Base-by-base conservation (phyloP, 2,329 filamentous ascomycete species). In the Pleurostoma richardsiae region DNA sequence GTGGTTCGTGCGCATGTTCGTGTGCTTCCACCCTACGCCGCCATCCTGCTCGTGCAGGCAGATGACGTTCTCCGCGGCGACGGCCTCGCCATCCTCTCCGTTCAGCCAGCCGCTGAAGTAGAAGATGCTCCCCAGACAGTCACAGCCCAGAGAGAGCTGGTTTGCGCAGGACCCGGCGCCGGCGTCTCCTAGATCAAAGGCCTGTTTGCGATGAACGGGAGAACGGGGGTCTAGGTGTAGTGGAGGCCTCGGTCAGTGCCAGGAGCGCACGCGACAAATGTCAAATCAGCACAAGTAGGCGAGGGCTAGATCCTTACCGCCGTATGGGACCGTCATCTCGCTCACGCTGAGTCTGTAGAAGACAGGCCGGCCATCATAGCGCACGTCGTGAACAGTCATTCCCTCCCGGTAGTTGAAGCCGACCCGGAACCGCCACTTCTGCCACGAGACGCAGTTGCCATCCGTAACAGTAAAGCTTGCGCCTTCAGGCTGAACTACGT, bases 41-140 rank as follows among this genome's bases (percentile, higher is more conserved):
- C 80, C 78, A 57, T 88, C 85, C 56, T 86, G 77, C 62, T 88
- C 85, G 56, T 88, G 85, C 3, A 87, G 68, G 52, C 85, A 88
- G 38, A 87, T 68, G 2, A 82, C 82, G 43, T 76, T 76, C 58
- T 47, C 47, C 33, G 46, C 47, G 39, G 47, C 50, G 30, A 31
- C 33, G 10, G 50, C 47, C 5, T 19, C 29, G 5, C 50, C 50
- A 7, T 52, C 50, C 27, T 39, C 45, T 38, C 49, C 50, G 39
- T 47, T 41, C 10, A 52, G 43, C 29, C 49, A 47, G 30, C 48
- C 41, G 1, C 43, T 46, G 42, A 60, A 42, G 45, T 64, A 65
- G 52, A 81, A 79, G 55, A 82, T 82, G 2, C 74, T 68, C 7
- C 82, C 81, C 1, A 85, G 67, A 54, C 81, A 79, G 54, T 84